Evolutionary conservation across 2,329 filamentous ascomycete species (phyloP), one percentile per base, ranked within the genome.

Genomic region (Reticulascus tulasneorum): DNA sequence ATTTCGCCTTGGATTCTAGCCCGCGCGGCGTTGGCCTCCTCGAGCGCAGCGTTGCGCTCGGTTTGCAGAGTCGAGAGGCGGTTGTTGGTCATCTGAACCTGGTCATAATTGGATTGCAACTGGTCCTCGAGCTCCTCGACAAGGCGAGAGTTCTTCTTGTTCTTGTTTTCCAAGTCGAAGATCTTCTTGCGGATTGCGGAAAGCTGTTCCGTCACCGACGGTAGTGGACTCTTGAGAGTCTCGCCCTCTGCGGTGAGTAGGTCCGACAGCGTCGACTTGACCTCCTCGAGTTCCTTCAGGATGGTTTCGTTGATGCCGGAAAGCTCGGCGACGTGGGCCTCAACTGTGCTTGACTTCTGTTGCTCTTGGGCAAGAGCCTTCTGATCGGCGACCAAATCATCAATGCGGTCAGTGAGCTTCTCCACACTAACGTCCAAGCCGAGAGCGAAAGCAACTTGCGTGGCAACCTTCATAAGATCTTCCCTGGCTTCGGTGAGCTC

Each of bases 51-150:
- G 42, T 82, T 77, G 30, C 84, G 82, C 61, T 90, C 85, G 13
- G 79, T 77, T 54, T 89, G 83, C 31, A 91, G 71, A 30, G 85
- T 82, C 34, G 90, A 96, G 35, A 97, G 68, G 35, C 91, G 82
- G 64, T 95, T 94, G 59, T 79, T 89, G 10, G 83, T 82, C 41
- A 79, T 71, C 55, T 96, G 87, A 42, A 91, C 89, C 58, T 95
- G 86, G 54, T 98, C 93, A 62, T 89, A 98, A 64, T 93, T 96
- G 57, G 77, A 87, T 55, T 91, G 90, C 35, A 98, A 79, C 61
- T 98, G 93, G 52, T 97, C 91, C 62, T 98, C 93, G 6, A 98
- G 80, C 63, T 98, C 91, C 58, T 97, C 88, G 8, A 98, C 87
- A 10, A 98, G 71, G 16, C 88, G 81, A 26, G 86, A 85, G 60